These are phyloP conservation scores for Microascus cirrosus DNA, from an alignment of 2,329 filamentous ascomycete species.

Conservation along the genomic window DNA sequence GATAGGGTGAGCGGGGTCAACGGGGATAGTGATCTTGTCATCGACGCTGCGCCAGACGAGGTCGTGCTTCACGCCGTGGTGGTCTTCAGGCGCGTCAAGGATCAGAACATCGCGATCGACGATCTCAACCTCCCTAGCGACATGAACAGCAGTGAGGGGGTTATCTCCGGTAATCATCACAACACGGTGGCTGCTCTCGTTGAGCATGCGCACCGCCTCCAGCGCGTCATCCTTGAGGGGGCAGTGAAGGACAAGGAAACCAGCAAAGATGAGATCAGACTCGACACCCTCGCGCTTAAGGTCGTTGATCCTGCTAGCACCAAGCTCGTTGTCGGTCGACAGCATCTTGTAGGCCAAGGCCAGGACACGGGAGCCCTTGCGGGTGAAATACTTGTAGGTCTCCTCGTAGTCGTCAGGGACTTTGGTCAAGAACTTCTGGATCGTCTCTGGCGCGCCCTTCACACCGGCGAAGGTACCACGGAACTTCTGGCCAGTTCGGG, in stretches of 20 bases:
- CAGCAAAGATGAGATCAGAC: conserved; percentile 73
- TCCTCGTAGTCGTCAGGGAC: conserved; percentile 87
- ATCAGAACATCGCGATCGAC: conserved; percentile 93
- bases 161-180: conserved; percentile 99
- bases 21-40: conserved; percentile 74
- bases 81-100: conserved; percentile 86
- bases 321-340: conserved; percentile 68
- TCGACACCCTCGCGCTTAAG: conserved; percentile 90
- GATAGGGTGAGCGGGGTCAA: conserved; percentile 71
- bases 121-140: conserved; percentile 92
- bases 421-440: conserved; percentile 79
- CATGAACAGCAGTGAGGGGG: conserved; percentile 89
- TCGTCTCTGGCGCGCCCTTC: conserved; percentile 95
- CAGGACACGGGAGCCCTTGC: conserved; percentile 88
- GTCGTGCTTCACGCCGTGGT: conserved; percentile 58
- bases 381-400: conserved; percentile 95
- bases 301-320: conserved; percentile 79
- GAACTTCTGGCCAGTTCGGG: conserved; percentile 61
- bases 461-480: conserved; percentile 88
- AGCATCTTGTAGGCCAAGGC: conserved; percentile 92
- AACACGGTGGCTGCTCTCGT: conserved; percentile 95
- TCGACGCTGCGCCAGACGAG: conserved; percentile 94
- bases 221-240: conserved; percentile 94
- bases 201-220: conserved; percentile 89
- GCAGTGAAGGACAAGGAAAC: conserved; percentile 90